These are phyloP conservation scores for Magnaporthales sp. DNA, from an alignment of 2,329 filamentous ascomycete species.

Conservation along the genomic window DNA sequence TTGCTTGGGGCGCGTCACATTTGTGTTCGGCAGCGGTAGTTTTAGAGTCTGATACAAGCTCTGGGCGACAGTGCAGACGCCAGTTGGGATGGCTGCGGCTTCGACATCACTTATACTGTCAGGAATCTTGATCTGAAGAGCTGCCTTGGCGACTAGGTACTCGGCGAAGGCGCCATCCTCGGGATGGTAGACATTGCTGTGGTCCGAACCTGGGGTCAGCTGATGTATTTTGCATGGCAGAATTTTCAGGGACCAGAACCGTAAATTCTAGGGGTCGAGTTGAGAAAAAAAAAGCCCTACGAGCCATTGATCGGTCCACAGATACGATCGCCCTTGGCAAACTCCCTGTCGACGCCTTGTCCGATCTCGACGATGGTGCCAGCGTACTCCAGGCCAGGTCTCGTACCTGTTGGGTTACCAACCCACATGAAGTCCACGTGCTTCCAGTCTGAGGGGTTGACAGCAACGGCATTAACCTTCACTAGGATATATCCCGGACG, in stretches of 20 bases:
- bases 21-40: constrained; percentile 26
- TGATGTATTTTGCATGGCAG: constrained; percentile 14
- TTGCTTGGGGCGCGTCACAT: constrained; percentile 17
- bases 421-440: constrained; percentile 3
- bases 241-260: no score
- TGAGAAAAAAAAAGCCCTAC: no score
- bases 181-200: constrained; percentile 22
- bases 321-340: constrained; percentile 39
- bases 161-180: constrained; percentile 35
- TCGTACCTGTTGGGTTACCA: not conserved
- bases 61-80: constrained; percentile 35
- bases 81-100: constrained; percentile 32
- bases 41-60: constrained; percentile 35
- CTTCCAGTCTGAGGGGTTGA: constrained; percentile 23
- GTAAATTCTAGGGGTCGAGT: no score
- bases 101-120: constrained; percentile 34
- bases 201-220: no score
- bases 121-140: constrained; percentile 34
- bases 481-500: constrained; percentile 19
- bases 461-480: constrained; percentile 16
- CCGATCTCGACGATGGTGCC: constrained; percentile 38
- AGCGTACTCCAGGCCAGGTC: constrained; percentile 29
- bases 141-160: constrained; percentile 27
- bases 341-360: constrained; percentile 27
- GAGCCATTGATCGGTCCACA: constrained; percentile 29